Evolutionary conservation across 1,284 basidiomycete genomes (phyloP), one percentile per base, ranked within the genome.

Genomic region (Cutaneotrichosporon spelunceum): DNA sequence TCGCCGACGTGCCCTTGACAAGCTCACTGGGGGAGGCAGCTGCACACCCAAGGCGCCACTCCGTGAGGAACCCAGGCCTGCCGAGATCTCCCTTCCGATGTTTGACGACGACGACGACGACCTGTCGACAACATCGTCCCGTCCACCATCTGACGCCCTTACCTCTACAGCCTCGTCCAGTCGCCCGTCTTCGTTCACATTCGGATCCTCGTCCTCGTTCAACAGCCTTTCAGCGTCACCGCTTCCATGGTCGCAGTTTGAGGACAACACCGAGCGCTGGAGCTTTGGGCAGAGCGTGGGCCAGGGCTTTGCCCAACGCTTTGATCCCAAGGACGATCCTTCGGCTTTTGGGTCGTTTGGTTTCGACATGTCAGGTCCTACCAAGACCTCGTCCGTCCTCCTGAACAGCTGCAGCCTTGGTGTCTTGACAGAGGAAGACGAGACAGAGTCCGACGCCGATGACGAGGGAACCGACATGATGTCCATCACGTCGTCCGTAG

Each of bases 101-200:
- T 63, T 76, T 57, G 76, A 78, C 53, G 76, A 78, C 29, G 75
- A 78, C 29, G 75, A 74, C 53, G 73, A 76, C 54, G 63, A 61
- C 10, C 65, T 70, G 21, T 72, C 70, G 1, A 68, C 70, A 1
- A 59, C 64, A 4, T 67, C 66, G 9, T 67, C 66, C 21, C 61
- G 73, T 36, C 74, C 73, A 1, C 64, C 73, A 10, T 77, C 75
- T 3, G 71, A 70, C 13, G 61, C 64, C 1, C 59, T 66, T 21
- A 69, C 68, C 29, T 66, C 68, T 13, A 66, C 60, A 30, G 65
- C 68, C 19, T 67, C 63, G 1, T 73, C 69, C n/a, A 68, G 66
- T 30, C 63, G 70, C 16, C 72, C 71, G 0, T 65, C 70, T 2
- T 75, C 74, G 4, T 47, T 72, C 48, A 59, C 63, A 53, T 52